Percentiles rank a stretch among this genome's conserved stretches.
Conservation (phyloP, 2,329 filamentous ascomycete genomes). For the Hypoxylon sp. region DNA sequence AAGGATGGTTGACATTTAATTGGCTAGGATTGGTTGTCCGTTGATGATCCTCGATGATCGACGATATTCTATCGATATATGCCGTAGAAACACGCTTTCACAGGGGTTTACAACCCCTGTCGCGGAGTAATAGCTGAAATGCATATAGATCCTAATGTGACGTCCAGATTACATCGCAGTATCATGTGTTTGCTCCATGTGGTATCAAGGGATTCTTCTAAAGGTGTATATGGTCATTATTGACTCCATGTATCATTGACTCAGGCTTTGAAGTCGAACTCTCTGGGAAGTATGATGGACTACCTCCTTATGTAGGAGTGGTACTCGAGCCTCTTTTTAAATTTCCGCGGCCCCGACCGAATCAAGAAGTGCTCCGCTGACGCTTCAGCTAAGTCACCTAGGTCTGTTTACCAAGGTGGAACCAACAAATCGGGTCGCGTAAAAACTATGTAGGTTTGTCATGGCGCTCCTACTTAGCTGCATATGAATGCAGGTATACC, state of each 20-base stretch:
- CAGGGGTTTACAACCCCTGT: conserved; percentile 17
- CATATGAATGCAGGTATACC: conserved; percentile 2
- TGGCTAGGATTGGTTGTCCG: conserved; percentile 18
- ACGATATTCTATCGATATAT: conserved; percentile 30
- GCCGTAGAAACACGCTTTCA: conserved; percentile 30
- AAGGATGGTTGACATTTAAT: conserved; percentile 7
- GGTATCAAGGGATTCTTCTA: conserved; percentile 13
- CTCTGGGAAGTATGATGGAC: not conserved
- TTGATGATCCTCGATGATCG: conserved; percentile 25
- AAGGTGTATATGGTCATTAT: conserved; percentile 9
- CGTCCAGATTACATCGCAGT: conserved; percentile 8
- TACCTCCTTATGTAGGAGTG: not conserved
- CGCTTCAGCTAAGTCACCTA: conserved; percentile 29
- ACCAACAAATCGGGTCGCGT: conserved; percentile 30
- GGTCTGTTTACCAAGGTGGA: conserved; percentile 15
- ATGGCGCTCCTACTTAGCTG: conserved; percentile 17
- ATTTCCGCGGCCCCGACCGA: conserved; percentile 15
- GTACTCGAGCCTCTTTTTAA: conserved; percentile 8
- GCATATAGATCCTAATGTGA: conserved; percentile 36
- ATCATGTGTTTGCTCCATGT: conserved; percentile 25
- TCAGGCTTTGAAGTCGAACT: conserved; percentile 7
- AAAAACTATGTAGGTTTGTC: conserved; percentile 20
- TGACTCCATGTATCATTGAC: not conserved
- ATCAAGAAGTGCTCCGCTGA: conserved; percentile 20
- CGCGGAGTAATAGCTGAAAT: conserved; percentile 29